Base-by-base conservation (phyloP, 148 eudicot genomes). In the Amaranthus cruentus region DNA sequence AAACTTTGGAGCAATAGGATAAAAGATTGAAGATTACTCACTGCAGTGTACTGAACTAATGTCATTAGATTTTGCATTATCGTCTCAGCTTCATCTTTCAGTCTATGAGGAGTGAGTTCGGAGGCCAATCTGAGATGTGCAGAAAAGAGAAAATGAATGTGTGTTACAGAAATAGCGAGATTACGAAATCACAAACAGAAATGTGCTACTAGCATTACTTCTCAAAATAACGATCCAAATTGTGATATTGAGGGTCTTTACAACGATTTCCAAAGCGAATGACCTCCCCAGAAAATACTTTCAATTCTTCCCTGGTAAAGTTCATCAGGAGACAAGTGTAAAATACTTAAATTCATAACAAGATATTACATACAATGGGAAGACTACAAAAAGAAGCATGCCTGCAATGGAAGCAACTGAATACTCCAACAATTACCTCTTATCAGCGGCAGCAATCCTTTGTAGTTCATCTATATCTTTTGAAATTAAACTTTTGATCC, bases 191-290 rank as follows among this genome's bases (percentile, higher is more conserved):
- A 12, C 50, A 71, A 18, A 72, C 1, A 56, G 6, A 72, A 2
- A 55, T 15, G 6, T 15, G 21, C 6, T 44, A 70, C 28, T 8
- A 56, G 54, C 74, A 76, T 83, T 94, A 94, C 98, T 89, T 91
- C 82, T 91, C 96, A 81, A 94, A 89, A 76, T 92, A 91, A 61
- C 99, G 97, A 71, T 92, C 97, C 90, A 95, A 87, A 84, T 95
- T 82, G 82, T 92, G 99, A 88, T 93, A 95, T 73, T 95, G 97
- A 81, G 98, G 98, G 85, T 95, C 99, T 85, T 89, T 94, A 78
- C 98, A 94, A 46, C 91, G 88, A 86, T 94, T 94, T 82, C 98
- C 98, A 80, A 94, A 95, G 65, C 99, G 97, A 54, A 95, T 86
- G 64, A 95, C 97, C 86, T 92, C 97, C 72, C 91, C 95, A 12